Evolutionary conservation across 2,329 filamentous ascomycete genomes (phyloP).

Genomic region (Byssothecium circinans): DNA sequence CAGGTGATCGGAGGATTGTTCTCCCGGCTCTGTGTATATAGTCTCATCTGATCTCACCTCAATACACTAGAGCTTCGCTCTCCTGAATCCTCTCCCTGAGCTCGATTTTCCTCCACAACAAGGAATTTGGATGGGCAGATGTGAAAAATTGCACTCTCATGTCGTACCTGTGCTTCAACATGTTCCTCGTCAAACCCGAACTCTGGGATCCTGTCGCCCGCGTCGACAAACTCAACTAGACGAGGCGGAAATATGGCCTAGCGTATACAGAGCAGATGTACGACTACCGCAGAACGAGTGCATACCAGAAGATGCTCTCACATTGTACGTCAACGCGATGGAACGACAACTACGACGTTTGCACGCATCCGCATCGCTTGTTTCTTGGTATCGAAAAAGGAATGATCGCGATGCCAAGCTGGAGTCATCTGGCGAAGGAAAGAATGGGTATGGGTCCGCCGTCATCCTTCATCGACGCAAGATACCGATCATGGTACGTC

Average conservation of each 20-base stretch:
- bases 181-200: slow-evolving; percentile 12
- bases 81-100: no score
- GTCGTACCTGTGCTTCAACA: slow-evolving; percentile 16
- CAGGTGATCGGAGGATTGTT: no score
- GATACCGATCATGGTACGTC: slow-evolving; percentile 5
- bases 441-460: background rate
- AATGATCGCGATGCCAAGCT: slow-evolving; percentile 4
- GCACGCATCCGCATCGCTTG: slow-evolving; percentile 10
- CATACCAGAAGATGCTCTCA: slow-evolving; percentile 9
- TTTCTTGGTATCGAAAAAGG: slow-evolving; percentile 12
- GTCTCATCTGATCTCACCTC: no score
- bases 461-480: slow-evolving; percentile 1
- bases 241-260: background rate
- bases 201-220: slow-evolving; percentile 6
- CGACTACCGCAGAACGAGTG: slow-evolving; percentile 13
- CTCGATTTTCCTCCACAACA: no score
- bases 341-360: background rate
- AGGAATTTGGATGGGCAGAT: slow-evolving; percentile 3
- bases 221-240: slow-evolving; percentile 2
- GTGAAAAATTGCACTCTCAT: slow-evolving; percentile 12
- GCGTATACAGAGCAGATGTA: slow-evolving; percentile 2
- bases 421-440: background rate
- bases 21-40: no score
- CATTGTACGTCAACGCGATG: slow-evolving; percentile 1
- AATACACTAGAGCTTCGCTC: no score